Evolutionary conservation across 345 rosid genomes (phyloP).

Genomic region (Sisymbrium irio): DNA sequence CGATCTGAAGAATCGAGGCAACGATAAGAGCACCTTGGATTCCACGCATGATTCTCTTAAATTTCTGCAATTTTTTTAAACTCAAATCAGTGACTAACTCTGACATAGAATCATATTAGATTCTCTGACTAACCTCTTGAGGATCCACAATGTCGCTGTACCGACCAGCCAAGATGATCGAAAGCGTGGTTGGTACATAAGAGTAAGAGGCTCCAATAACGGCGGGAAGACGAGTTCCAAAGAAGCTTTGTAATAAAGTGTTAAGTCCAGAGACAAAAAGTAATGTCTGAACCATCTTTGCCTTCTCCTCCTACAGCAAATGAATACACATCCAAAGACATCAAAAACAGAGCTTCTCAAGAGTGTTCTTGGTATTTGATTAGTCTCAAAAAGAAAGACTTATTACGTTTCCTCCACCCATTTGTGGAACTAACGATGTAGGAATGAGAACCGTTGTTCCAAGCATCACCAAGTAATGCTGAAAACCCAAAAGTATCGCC

Average conservation of each 20-base stretch:
- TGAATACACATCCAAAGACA: slow-evolving; percentile 11
- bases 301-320: slow-evolving; percentile 74
- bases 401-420: slow-evolving; percentile 98
- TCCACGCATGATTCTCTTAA: slow-evolving; percentile 86
- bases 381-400: slow-evolving; percentile 14
- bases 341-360: slow-evolving; percentile 14
- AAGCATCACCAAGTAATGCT: slow-evolving; percentile 95
- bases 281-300: slow-evolving; percentile 87
- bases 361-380: background rate
- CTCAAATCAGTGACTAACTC: background rate
- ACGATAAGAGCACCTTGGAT: slow-evolving; percentile 90
- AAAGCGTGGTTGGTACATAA: slow-evolving; percentile 78
- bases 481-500: slow-evolving; percentile 90
- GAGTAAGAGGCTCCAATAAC: slow-evolving; percentile 85
- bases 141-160: slow-evolving; percentile 77
- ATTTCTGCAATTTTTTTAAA: slow-evolving; percentile 51
- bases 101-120: background rate
- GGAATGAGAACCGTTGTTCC: slow-evolving; percentile 94
- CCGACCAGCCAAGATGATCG: slow-evolving; percentile 81
- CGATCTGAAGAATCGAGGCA: slow-evolving; percentile 90
- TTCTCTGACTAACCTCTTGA: slow-evolving; percentile 56
- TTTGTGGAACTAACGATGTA: slow-evolving; percentile 74
- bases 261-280: slow-evolving; percentile 90
- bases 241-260: slow-evolving; percentile 69
- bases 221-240: slow-evolving; percentile 92